phyloP scores from a whole-genome alignment of 2,329 filamentous ascomycete species.

The Colletotrichum chrysophilum region DNA sequence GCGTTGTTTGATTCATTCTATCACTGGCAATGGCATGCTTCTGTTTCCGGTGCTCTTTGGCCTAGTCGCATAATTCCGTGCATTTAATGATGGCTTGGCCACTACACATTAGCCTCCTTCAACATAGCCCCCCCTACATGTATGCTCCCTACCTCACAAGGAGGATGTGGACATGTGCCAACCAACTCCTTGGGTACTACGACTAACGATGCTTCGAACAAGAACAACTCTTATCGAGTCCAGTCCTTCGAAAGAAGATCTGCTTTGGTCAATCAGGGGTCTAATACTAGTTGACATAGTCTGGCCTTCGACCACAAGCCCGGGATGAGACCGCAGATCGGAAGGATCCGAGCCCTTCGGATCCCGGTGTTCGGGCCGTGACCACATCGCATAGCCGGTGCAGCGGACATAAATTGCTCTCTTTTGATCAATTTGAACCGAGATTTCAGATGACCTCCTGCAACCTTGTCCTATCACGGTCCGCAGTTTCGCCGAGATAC shows the following conservation, averaged over 20 bases:
- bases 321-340: neutral
- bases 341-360: neutral
- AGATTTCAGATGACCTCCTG: neutral
- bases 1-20: neutral
- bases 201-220: neutral
- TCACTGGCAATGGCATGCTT: too few species aligned
- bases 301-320: neutral
- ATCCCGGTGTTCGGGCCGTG: neutral
- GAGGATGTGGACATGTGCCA: neutral
- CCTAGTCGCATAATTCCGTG: neutral
- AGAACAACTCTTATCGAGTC: rapidly evolving
- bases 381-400: neutral
- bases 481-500: neutral
- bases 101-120: neutral
- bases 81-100: rapidly evolving
- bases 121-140: neutral
- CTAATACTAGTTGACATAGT: neutral
- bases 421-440: neutral
- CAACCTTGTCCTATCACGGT: neutral
- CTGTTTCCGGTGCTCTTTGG: too few species aligned
- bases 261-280: too few species aligned
- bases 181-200: rapidly evolving
- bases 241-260: neutral
- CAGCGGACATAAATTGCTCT: neutral
- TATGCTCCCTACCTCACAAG: too few species aligned